Base-by-base conservation (phyloP, 768 basidiomycete species). In the Kwoniella bestiolae region DNA sequence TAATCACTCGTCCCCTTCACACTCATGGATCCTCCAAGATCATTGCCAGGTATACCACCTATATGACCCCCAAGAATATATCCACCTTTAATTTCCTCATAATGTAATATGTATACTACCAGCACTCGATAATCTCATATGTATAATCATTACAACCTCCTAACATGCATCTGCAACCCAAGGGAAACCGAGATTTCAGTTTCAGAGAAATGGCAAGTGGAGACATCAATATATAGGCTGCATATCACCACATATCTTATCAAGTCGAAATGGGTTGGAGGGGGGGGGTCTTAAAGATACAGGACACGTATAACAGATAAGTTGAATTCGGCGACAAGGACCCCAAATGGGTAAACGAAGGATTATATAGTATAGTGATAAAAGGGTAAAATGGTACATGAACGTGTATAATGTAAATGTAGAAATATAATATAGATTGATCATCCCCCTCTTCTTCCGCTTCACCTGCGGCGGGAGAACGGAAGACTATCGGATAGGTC, bases 401-500 rank as follows among this genome's bases (percentile, higher is more conserved):
- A 41, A 41, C 18, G 18, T 41, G 38, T 41, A 47, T n/a, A n/a
- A n/a, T n/a, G n/a, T n/a, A n/a, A n/a, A n/a, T 51, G 29, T 28
- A 51, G 29, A 51, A 12, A 51, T 51, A 51, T 16, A 16, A n/a
- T 47, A 5, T 9, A n/a, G 46, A 21, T 47, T 41, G n/a, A 11
- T 3, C 38, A 41, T 41, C 38, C 38, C 18, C 38, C 38, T 14
- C 38, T 16, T 18, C 18, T 41, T 41, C 11, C 38, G 18, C 5
- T 41, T 3, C 0, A 18, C 12, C 18, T 9, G 18, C 46, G 46
- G 38, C 38, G 8, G 18, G 8, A 8, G 38, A 41, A 41, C 18
- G 8, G 46, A 12, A 28, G 47, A 14, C n/a, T 56, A 63, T 63
- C 71, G 52, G 29, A 73, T 66, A n/a, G 71, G 71, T 62, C 73